Evolutionary conservation across 2,329 filamentous ascomycete genomes (phyloP).

Genomic region (Paraphaeosphaeria sporulosa): DNA sequence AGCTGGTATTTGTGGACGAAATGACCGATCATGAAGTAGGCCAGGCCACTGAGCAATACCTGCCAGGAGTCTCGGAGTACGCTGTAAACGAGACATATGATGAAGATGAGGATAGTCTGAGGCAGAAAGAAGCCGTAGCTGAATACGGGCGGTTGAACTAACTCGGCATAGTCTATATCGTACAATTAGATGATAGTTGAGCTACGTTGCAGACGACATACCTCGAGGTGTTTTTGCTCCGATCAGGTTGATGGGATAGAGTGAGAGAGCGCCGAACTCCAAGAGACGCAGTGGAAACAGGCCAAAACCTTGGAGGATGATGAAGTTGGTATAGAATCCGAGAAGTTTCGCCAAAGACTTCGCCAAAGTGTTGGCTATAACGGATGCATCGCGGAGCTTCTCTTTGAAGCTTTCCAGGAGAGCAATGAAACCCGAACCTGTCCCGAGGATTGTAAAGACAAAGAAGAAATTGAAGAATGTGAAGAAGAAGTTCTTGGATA

Average conservation of each 20-base stretch:
- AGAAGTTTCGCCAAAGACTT: constrained; percentile 75
- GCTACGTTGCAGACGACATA: constrained; percentile 29
- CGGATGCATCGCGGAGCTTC: constrained; percentile 78
- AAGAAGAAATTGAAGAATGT: constrained; percentile 99
- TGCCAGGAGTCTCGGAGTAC: constrained; percentile 81
- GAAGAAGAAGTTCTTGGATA: constrained; percentile 99
- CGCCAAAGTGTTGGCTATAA: constrained; percentile 78
- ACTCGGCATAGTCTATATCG: constrained; percentile 74
- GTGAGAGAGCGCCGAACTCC: constrained; percentile 82
- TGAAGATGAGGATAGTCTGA: constrained; percentile 89
- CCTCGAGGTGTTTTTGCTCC: constrained; percentile 82
- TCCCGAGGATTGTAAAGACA: constrained; percentile 87
- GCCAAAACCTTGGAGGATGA: constrained; percentile 92
- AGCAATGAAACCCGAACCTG: constrained; percentile 75
- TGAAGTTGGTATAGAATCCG: constrained; percentile 90
- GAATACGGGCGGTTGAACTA: constrained; percentile 84
- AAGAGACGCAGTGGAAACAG: constrained; percentile 91
- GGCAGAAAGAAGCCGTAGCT: constrained; percentile 97
- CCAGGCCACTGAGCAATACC: constrained; percentile 80
- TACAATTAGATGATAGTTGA: constrained; percentile 9
- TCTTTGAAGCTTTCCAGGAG: constrained; percentile 71
- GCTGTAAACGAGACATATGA: constrained; percentile 95
- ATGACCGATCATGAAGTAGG: constrained; percentile 84
- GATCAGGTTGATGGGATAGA: constrained; percentile 83
- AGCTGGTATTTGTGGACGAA: constrained; percentile 98